Evolutionary conservation across 225 moss, liverwort and hornwort species (phyloP), one percentile per base, ranked within the genome.

Genomic region (Ulota crispa): DNA sequence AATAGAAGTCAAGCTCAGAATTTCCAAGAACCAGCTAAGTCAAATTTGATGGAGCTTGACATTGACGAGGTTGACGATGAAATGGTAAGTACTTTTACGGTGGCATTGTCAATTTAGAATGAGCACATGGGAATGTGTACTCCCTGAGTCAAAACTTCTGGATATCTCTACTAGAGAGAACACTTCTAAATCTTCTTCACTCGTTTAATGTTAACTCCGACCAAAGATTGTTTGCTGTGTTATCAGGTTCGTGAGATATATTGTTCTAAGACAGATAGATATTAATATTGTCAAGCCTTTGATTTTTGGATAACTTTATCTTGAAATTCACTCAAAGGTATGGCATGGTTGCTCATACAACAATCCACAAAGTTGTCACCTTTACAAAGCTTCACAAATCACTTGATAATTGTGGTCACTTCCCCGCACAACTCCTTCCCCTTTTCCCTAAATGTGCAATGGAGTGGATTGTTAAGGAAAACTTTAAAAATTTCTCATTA

Each of bases 41-140:
- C 78, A 34, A 79, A 85, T 74, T 70, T 91, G 32, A 86, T 92
- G 89, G 93, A 92, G 80, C 81, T 92, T 55, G 92, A 94, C 57
- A 73, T 87, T 19, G 85, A 81, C 50, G 92, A 92, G 65, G 72
- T 80, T 9, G 87, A 89, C 52, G 87, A 91, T 80, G 88, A 83
- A 27, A 83, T 91, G 85, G 94, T 94, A 83, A 71, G 64, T 11
- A 60, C 78, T 76, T 55, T 24, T 63, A 24, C 70, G 32, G 47
- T 60, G 32, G 74, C 65, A 41, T 2, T 72, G 18, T 63, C 57
- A n/a, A 57, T 53, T 41, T 23, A 24, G 69, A 41, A 57, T 36
- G 18, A 55, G 20, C 62, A 13, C 65, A 52, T 79, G 54, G 7
- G 26, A 74, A 65, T 74, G 7, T 27, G 12, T 57, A 10, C 14